Evolutionary conservation across 164 flowering plant species (phyloP).

Genomic region (Berberis thunbergii): DNA sequence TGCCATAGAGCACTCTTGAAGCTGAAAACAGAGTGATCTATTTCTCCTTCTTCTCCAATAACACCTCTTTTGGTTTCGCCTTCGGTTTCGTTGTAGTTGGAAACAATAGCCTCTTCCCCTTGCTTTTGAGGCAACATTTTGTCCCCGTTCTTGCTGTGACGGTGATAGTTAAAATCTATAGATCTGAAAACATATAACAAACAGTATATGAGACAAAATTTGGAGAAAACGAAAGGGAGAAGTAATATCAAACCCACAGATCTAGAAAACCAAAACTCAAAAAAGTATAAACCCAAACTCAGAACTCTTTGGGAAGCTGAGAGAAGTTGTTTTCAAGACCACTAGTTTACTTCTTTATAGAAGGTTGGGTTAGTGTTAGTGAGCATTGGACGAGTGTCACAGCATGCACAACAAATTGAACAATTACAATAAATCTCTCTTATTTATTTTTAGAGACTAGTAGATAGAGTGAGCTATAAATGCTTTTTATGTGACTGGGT

Average conservation of each 20-base stretch:
- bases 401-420: neutral
- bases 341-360: neutral
- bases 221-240: neutral
- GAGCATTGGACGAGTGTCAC: conserved; percentile 4
- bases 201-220: conserved; percentile 49
- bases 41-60: conserved; percentile 20
- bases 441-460: too few relatives aligned
- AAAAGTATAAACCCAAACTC: too few relatives aligned
- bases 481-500: conserved; percentile 1
- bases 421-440: neutral
- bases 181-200: too few relatives aligned
- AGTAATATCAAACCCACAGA: too few relatives aligned
- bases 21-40: conserved; percentile 31
- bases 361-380: neutral
- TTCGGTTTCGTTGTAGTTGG: conserved; percentile 45
- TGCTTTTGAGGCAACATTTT: conserved; percentile 66
- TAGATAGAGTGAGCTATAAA: conserved; percentile 17
- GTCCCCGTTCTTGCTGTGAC: neutral
- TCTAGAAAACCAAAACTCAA: too few relatives aligned
- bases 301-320: neutral
- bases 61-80: conserved; percentile 30
- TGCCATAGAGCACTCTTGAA: conserved; percentile 70
- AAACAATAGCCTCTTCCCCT: conserved; percentile 78
- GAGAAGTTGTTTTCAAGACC: neutral
- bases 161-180: neutral